Conservation (phyloP, 805 yeast genomes). For the Limtongia smithiae region DNA sequence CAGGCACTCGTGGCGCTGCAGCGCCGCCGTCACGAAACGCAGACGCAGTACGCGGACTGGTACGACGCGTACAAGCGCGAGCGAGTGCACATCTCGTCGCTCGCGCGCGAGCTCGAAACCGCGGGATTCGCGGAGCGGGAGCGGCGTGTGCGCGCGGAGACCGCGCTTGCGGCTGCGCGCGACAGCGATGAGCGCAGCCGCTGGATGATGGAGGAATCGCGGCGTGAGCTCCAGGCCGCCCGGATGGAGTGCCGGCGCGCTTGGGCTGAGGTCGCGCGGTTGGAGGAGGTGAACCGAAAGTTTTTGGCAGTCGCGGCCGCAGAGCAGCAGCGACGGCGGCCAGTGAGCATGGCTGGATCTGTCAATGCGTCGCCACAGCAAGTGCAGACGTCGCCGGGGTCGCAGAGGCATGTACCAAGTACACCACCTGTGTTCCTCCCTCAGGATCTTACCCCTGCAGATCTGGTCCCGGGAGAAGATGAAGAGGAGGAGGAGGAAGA, state of each 20-base stretch:
- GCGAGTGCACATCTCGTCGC: constrained; percentile 12
- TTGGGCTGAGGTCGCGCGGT: constrained; percentile 24
- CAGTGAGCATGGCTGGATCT: no score
- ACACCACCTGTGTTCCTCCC: no score
- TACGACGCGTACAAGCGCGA: constrained; percentile 13
- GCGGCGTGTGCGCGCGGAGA: constrained; percentile 3
- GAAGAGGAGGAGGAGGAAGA: neutral
- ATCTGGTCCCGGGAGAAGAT: no score
- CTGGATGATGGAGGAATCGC: constrained; percentile 14
- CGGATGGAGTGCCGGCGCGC: constrained; percentile 24
- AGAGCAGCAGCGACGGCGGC: neutral
- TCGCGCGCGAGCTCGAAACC: constrained; percentile 17
- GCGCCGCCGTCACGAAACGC: constrained; percentile 22
- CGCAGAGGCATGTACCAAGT: no score
- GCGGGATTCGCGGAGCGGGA: constrained; percentile 11
- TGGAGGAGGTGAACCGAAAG: constrained; percentile 13
- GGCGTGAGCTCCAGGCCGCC: constrained; percentile 21
- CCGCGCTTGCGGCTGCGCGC: neutral
- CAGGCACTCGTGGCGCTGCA: constrained; percentile 20
- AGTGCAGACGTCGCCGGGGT: no score
- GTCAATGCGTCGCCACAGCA: no score
- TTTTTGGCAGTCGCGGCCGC: neutral
- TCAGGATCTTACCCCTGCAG: no score
- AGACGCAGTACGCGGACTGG: constrained; percentile 18
- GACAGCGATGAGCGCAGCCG: constrained; percentile 7